Conservation (phyloP, 2,329 filamentous ascomycete genomes). For the Catunica adiposa region DNA sequence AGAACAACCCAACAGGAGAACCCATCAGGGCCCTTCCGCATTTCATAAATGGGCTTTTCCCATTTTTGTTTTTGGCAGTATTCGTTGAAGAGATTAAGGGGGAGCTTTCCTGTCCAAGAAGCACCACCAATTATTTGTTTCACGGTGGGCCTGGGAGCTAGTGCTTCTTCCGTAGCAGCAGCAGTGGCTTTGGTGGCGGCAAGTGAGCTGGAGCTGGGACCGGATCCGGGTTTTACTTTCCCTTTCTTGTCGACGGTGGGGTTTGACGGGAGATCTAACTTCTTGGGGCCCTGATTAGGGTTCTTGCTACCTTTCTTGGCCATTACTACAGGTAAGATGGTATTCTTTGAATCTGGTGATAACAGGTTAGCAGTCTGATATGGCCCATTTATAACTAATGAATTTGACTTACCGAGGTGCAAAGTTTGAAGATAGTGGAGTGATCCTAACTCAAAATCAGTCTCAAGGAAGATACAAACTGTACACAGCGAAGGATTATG, state of each 20-base stretch:
- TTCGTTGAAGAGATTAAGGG: constrained; percentile 82
- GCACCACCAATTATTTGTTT: constrained; percentile 82
- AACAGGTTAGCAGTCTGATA: no score
- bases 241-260: constrained; percentile 7
- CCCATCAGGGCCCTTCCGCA: constrained; percentile 56
- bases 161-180: constrained; percentile 8
- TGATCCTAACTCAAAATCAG: neutral
- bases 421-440: neutral
- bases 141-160: constrained; percentile 41
- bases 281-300: constrained; percentile 3
- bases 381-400: no score
- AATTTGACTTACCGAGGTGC: neutral
- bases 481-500: no score
- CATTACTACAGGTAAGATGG: neutral
- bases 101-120: constrained; percentile 94
- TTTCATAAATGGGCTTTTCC: constrained; percentile 84
- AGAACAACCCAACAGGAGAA: constrained; percentile 71
- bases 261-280: neutral
- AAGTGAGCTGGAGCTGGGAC: neutral
- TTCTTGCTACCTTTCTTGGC: constrained; percentile 13
- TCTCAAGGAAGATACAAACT: no score
- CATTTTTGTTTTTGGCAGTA: constrained; percentile 93
- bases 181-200: constrained; percentile 9
- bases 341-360: neutral
- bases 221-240: constrained; percentile 4